A percentile compares a stretch with the other conserved stretches of the same genome.
Conservation (phyloP, 2,329 filamentous ascomycete genomes). For the Dactylellina haptotyla region DNA sequence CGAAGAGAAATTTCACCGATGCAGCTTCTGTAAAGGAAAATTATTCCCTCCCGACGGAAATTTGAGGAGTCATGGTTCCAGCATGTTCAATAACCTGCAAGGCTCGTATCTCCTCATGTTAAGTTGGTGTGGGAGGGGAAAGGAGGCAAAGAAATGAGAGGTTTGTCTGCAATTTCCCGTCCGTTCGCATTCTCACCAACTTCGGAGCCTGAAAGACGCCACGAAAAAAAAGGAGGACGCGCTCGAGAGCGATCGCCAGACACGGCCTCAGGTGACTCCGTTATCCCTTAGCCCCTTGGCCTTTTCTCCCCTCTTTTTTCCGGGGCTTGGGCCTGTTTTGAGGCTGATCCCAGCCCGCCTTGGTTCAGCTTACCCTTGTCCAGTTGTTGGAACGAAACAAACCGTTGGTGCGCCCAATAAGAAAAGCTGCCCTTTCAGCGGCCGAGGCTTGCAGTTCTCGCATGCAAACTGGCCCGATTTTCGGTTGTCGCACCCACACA, state of each 20-base stretch:
- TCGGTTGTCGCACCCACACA: slow-evolving; percentile 17
- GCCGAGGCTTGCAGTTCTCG: slow-evolving; percentile 37
- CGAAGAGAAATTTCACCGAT: background rate
- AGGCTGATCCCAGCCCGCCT: slow-evolving; percentile 40
- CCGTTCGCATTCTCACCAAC: slow-evolving; percentile 34
- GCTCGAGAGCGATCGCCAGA: slow-evolving; percentile 33
- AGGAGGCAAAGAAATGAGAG: slow-evolving; percentile 34
- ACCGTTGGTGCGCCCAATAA: slow-evolving; percentile 45
- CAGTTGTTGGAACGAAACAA: slow-evolving; percentile 27
- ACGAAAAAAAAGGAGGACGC: slow-evolving; percentile 52
- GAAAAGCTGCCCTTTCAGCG: slow-evolving; percentile 28
- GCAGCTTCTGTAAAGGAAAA: background rate
- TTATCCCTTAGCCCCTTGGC: slow-evolving; percentile 1
- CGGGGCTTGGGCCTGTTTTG: slow-evolving; percentile 5
- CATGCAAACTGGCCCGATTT: background rate
- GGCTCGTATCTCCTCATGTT: slow-evolving; percentile 4
- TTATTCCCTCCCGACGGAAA: slow-evolving; percentile 20
- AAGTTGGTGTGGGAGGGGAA: slow-evolving; percentile 14
- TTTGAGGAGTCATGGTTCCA: slow-evolving; percentile 22
- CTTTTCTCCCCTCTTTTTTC: background rate
- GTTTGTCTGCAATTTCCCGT: slow-evolving; percentile 43
- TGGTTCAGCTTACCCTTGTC: slow-evolving; percentile 16
- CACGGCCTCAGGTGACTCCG: slow-evolving; percentile 53
- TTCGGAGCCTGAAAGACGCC: slow-evolving; percentile 51
- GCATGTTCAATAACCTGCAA: background rate